Percentiles rank a stretch among this genome's conserved stretches.
Conservation (phyloP, 179 eudicot species). For the Beta corolliflora region DNA sequence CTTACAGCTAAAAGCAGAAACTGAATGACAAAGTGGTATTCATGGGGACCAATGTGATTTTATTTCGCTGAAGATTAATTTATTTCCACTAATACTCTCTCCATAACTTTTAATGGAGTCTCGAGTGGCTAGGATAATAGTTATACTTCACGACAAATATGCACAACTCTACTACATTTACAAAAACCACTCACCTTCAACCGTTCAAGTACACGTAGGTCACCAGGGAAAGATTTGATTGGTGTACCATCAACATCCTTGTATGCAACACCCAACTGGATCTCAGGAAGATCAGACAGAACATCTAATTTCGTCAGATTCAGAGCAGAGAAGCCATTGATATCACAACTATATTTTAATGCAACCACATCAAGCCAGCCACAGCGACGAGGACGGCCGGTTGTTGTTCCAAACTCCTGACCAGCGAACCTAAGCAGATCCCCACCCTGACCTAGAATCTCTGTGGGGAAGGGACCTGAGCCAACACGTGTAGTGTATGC, state of each 20-base stretch:
- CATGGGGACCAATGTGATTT: background rate
- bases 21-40: background rate
- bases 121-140: background rate
- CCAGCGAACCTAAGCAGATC: constrained; percentile 89
- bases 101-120: background rate
- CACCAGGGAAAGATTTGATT: constrained; percentile 73
- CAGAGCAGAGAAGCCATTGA: constrained; percentile 87
- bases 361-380: constrained; percentile 99
- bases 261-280: constrained; percentile 85
- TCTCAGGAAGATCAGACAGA: constrained; percentile 81
- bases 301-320: constrained; percentile 98
- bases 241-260: constrained; percentile 64
- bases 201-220: constrained; percentile 77
- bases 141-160: background rate
- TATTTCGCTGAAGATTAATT: background rate
- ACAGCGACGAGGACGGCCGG: constrained; percentile 98
- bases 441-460: constrained; percentile 78
- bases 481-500: constrained; percentile 99
- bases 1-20: background rate
- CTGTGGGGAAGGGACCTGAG: constrained; percentile 97
- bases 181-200: constrained; percentile 55
- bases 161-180: background rate
- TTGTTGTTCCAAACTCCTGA: constrained; percentile 93
- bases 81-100: no score
- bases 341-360: constrained; percentile 69